A percentile compares a stretch with the other conserved stretches of the same genome.
These are phyloP conservation scores for Lithohypha guttulata DNA, from an alignment of 2,329 filamentous ascomycete species.

Conservation along the genomic window DNA sequence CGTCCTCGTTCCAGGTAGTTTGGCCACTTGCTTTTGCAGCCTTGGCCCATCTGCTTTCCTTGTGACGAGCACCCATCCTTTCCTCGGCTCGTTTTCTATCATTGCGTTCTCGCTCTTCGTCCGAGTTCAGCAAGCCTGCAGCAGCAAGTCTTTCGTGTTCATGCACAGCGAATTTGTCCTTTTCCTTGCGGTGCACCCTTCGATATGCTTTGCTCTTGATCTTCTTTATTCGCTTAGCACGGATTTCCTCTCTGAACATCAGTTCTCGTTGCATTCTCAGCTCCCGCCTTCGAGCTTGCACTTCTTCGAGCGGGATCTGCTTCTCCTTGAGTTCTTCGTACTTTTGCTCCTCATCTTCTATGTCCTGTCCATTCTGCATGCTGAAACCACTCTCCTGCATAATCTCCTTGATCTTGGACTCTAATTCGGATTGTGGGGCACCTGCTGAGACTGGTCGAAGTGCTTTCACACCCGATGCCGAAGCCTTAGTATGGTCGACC, in stretches of 20 bases:
- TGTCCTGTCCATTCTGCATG: conserved; percentile 47
- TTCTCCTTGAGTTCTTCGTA: conserved; percentile 61
- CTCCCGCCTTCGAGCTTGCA: conserved; percentile 60
- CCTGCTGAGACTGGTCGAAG: conserved; percentile 49
- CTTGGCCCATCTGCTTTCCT: conserved; percentile 88
- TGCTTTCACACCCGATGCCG: conserved; percentile 50
- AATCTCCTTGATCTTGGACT: conserved; percentile 75
- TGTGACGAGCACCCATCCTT: conserved; percentile 73
- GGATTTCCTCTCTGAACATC: conserved; percentile 76
- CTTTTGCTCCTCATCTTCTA: conserved; percentile 56
- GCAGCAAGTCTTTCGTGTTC: conserved; percentile 37
- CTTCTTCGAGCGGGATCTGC: conserved; percentile 60
- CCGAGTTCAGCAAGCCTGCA: conserved; percentile 49
- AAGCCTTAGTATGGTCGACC: conserved; percentile 56
- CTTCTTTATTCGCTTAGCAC: conserved; percentile 89
- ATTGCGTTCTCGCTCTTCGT: conserved; percentile 53
- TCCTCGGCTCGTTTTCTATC: conserved; percentile 73
- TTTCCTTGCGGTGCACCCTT: conserved; percentile 75
- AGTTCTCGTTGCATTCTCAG: conserved; percentile 73
- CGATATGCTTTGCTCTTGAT: conserved; percentile 97
- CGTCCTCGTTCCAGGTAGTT: conserved; percentile 80
- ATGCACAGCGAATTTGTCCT: conserved; percentile 47
- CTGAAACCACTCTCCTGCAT: conserved; percentile 76
- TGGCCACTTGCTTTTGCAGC: conserved; percentile 66
- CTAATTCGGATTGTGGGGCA: conserved; percentile 66